These are phyloP conservation scores for Aspergillus tubingensis DNA, from an alignment of 2,329 filamentous ascomycete genomes.

Conservation along the genomic window DNA sequence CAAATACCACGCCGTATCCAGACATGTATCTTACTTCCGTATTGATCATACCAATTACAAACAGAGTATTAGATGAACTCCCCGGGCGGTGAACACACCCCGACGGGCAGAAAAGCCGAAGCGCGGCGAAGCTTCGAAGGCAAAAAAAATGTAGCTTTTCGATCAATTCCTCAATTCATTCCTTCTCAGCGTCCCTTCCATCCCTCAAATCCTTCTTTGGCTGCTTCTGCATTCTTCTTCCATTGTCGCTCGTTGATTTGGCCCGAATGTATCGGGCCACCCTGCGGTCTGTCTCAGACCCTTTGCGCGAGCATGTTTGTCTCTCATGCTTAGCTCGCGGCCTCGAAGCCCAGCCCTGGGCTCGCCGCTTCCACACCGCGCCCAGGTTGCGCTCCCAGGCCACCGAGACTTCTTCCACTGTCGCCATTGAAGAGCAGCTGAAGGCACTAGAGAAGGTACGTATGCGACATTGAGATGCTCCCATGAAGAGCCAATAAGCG, in stretches of 20 bases:
- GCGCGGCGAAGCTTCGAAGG: conserved; percentile 6
- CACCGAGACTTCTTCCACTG: neutral
- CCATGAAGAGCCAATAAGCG: too few species aligned
- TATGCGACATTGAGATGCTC: neutral
- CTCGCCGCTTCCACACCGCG: conserved; percentile 31
- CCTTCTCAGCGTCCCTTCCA: neutral
- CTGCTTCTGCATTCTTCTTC: neutral
- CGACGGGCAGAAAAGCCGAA: conserved; percentile 19
- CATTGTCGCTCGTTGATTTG: neutral
- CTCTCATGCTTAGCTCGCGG: conserved; percentile 35
- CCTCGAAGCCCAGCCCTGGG: conserved; percentile 23
- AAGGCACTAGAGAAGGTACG: conserved; percentile 11
- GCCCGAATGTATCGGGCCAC: conserved; percentile 42
- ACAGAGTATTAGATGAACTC: neutral
- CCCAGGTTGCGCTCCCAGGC: conserved; percentile 18
- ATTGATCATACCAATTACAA: neutral
- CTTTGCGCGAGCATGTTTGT: conserved; percentile 39
- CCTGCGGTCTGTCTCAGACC: conserved; percentile 39
- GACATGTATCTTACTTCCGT: neutral
- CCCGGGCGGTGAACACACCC: conserved; percentile 15
- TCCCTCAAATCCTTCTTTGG: neutral
- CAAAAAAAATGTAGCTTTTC: conserved; percentile 1
- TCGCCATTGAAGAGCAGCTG: neutral
- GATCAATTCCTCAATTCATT: neutral
- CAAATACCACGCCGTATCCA: neutral